A percentile compares a stretch with the other conserved stretches of the same genome.
Evolutionary conservation across 306 rosid genomes (phyloP).

Genomic region (Hippophae tibetana): DNA sequence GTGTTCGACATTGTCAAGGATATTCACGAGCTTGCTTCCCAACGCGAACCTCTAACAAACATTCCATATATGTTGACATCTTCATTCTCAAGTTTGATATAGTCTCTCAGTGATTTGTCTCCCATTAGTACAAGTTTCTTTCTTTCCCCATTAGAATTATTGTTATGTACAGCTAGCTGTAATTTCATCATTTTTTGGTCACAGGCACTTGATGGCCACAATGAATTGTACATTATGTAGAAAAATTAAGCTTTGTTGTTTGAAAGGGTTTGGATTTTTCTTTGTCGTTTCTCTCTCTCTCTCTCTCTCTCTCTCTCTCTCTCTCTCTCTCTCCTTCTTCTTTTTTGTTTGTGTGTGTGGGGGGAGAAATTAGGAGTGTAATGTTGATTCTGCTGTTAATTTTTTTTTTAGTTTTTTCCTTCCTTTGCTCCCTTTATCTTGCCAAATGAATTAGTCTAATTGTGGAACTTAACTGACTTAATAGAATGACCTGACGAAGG

Average conservation of each 20-base stretch:
- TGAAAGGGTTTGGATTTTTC: constrained; percentile 11
- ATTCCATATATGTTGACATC: constrained; percentile 74
- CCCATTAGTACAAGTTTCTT: too few relatives aligned
- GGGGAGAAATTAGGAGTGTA: too few relatives aligned
- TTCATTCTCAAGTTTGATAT: constrained; percentile 65
- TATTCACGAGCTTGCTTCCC: constrained; percentile 70
- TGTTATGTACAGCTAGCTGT: constrained; percentile 49
- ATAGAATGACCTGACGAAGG: too few relatives aligned
- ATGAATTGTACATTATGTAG: constrained; percentile 21
- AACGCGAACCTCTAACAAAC: constrained; percentile 51
- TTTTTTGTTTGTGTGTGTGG: too few relatives aligned
- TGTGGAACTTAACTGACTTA: too few relatives aligned
- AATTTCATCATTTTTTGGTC: constrained; percentile 38
- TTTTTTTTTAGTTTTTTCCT: too few relatives aligned
- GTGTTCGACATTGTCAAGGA: constrained; percentile 87
- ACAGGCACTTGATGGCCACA: constrained; percentile 19
- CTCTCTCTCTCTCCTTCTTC: not conserved
- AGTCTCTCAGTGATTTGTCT: constrained; percentile 9
- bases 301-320: not conserved
- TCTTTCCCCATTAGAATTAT: constrained; percentile 23
- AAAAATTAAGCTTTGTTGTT: constrained; percentile 22
- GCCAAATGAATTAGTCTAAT: too few relatives aligned
- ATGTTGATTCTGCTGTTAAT: too few relatives aligned
- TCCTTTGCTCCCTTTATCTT: too few relatives aligned
- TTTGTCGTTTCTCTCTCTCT: not conserved